These are phyloP conservation scores for Mycena chlorophos DNA, from an alignment of 768 basidiomycete species.

Conservation along the genomic window DNA sequence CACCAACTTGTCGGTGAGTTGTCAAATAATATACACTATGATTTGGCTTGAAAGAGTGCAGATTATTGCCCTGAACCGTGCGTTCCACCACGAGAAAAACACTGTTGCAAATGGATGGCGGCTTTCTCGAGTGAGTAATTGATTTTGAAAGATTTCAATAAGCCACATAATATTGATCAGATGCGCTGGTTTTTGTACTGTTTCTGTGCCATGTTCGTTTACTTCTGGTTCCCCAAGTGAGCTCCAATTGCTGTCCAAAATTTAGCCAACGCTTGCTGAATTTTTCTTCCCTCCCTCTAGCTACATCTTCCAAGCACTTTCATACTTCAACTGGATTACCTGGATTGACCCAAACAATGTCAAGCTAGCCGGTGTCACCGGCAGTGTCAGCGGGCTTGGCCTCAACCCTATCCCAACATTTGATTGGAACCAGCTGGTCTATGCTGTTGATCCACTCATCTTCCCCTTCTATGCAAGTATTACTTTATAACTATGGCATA, in stretches of 20 bases:
- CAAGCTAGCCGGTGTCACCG: constrained; percentile 31
- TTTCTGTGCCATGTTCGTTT: constrained; percentile 34
- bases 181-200: constrained; percentile 42
- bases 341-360: constrained; percentile 39
- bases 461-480: constrained; percentile 36
- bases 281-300: constrained; percentile 18
- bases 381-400: constrained; percentile 35
- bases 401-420: constrained; percentile 32
- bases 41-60: background rate
- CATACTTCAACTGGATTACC: constrained; percentile 40
- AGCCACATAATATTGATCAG: constrained; percentile 23
- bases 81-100: constrained; percentile 41
- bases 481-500: constrained; percentile 21
- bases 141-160: background rate
- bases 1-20: constrained; percentile 43
- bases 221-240: constrained; percentile 25
- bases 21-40: background rate
- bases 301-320: constrained; percentile 34
- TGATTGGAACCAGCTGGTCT: constrained; percentile 35
- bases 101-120: constrained; percentile 25
- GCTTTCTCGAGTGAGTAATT: constrained; percentile 12
- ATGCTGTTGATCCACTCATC: constrained; percentile 30
- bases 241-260: constrained; percentile 5
- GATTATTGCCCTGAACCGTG: constrained; percentile 42
- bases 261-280: constrained; percentile 29